phyloP scores from a whole-genome alignment of 352 stramenopile species.

The Phytophthora citricola region DNA sequence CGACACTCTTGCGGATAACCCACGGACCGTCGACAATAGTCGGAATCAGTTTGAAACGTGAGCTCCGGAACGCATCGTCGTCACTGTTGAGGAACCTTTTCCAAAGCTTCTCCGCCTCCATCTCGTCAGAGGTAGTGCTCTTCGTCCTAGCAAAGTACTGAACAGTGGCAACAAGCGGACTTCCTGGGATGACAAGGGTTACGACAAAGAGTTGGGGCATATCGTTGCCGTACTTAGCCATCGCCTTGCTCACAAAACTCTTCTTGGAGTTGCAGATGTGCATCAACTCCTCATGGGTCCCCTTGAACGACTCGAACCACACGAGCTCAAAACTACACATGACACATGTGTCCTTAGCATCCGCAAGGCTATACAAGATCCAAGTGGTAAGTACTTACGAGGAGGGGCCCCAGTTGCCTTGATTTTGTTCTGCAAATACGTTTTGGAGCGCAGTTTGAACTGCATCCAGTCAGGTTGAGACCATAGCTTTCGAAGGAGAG shows the following conservation, averaged over 20 bases:
- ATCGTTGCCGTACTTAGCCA: conserved; percentile 71
- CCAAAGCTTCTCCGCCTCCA: conserved; percentile 60
- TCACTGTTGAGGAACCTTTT: conserved; percentile 55
- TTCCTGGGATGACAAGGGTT: conserved; percentile 74
- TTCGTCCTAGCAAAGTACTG: conserved; percentile 80
- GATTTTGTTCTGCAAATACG: conserved; percentile 68
- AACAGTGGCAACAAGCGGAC: conserved; percentile 64
- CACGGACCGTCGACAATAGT: conserved; percentile 80
- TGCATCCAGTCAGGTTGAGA: conserved; percentile 61
- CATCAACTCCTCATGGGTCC: conserved; percentile 68
- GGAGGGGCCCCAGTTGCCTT: conserved; percentile 65
- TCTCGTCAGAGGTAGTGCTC: conserved; percentile 19
- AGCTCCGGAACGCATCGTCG: conserved; percentile 76
- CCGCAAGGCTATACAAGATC: not conserved
- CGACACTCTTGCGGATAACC: conserved; percentile 84
- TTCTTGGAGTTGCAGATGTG: conserved; percentile 68
- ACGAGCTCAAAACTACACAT: conserved; percentile 77
- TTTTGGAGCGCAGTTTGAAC: conserved; percentile 80
- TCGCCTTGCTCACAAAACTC: conserved; percentile 70
- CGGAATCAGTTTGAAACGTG: conserved; percentile 82
- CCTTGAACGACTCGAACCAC: conserved; percentile 84
- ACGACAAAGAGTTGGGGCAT: conserved; percentile 78
- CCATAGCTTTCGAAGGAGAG: conserved; percentile 72
- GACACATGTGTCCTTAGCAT: not conserved
- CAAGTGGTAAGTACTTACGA: conserved; percentile 34